Evolutionary conservation across 495 filamentous ascomycete species (phyloP).

Genomic region (Aspergillus homomorphus): DNA sequence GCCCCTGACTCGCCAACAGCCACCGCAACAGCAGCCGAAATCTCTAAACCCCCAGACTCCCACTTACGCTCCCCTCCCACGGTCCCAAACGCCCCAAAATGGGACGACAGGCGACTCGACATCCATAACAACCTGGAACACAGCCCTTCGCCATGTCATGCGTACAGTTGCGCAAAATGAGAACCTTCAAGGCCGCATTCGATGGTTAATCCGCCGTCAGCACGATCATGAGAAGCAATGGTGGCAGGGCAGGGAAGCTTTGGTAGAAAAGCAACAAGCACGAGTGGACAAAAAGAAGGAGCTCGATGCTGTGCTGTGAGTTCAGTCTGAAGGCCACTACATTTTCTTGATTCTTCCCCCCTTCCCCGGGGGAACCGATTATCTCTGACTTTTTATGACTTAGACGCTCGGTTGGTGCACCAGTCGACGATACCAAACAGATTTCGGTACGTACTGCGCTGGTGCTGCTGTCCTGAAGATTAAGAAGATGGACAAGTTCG

Average conservation of each 20-base stretch:
- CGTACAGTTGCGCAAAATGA: constrained; percentile 54
- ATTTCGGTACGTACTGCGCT: constrained; percentile 30
- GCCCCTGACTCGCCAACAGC: constrained; percentile 1
- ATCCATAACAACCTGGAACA: constrained; percentile 62
- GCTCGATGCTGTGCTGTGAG: constrained; percentile 50
- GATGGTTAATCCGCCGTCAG: constrained; percentile 60
- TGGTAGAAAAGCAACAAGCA: constrained; percentile 48
- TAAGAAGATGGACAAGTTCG: not conserved
- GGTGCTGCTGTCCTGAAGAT: not conserved
- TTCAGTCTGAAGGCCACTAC: not conserved
- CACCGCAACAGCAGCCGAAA: constrained; percentile 12
- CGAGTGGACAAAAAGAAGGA: constrained; percentile 51
- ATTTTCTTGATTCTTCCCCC: constrained; percentile 1
- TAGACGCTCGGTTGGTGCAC: constrained; percentile 43
- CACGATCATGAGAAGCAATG: constrained; percentile 63
- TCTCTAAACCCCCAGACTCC: constrained; percentile 12
- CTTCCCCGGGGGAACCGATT: not conserved
- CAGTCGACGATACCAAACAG: constrained; percentile 32
- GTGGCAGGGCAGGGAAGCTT: constrained; percentile 53
- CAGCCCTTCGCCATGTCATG: constrained; percentile 60
- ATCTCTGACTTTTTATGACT: not conserved
- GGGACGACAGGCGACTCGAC: constrained; percentile 39
- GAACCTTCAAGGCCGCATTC: constrained; percentile 35
- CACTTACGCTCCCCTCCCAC: constrained; percentile 13
- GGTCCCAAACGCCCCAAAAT: constrained; percentile 7